Evolutionary conservation across 1,139 yeast genomes (phyloP).

Genomic region (Blastobotrys arbuscula): DNA sequence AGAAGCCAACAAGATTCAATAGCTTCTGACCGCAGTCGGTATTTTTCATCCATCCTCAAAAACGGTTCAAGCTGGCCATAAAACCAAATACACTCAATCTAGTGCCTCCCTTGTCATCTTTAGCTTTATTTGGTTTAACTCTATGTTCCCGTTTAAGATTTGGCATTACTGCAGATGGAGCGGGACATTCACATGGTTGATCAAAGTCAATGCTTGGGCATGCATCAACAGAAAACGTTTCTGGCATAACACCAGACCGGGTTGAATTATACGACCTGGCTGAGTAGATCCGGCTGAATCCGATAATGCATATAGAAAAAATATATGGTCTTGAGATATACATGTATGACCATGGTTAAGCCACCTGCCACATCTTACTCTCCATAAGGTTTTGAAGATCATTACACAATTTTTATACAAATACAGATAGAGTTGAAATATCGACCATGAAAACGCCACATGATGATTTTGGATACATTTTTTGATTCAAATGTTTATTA

Average conservation of each 20-base stretch:
- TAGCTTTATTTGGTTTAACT: slow-evolving; percentile 1
- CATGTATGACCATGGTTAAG: too few relatives aligned
- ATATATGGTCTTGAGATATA: too few relatives aligned
- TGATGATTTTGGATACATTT: not conserved
- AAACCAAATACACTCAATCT: slow-evolving; percentile 30
- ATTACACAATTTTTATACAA: too few relatives aligned
- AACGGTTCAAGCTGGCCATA: slow-evolving; percentile 35
- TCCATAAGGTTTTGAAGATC: too few relatives aligned
- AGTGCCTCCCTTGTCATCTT: slow-evolving; percentile 19
- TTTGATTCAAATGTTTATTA: not conserved
- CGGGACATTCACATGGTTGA: not conserved
- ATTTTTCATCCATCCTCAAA: slow-evolving; percentile 42
- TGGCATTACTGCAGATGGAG: not conserved
- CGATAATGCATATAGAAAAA: not conserved
- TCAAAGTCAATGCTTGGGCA: slow-evolving; percentile 28
- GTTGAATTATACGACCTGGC: slow-evolving; percentile 47
- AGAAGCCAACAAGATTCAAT: too few relatives aligned
- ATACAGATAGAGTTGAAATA: not conserved
- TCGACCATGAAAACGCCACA: not conserved
- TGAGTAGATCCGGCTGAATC: too few relatives aligned
- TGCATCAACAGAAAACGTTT: slow-evolving; percentile 35
- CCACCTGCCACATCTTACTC: too few relatives aligned
- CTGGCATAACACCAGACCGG: slow-evolving; percentile 44
- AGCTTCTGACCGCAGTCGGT: slow-evolving; percentile 66
- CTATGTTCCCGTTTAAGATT: slow-evolving; percentile 28